Conservation (phyloP, 305 asterid species). For the Solanum hybrid region DNA sequence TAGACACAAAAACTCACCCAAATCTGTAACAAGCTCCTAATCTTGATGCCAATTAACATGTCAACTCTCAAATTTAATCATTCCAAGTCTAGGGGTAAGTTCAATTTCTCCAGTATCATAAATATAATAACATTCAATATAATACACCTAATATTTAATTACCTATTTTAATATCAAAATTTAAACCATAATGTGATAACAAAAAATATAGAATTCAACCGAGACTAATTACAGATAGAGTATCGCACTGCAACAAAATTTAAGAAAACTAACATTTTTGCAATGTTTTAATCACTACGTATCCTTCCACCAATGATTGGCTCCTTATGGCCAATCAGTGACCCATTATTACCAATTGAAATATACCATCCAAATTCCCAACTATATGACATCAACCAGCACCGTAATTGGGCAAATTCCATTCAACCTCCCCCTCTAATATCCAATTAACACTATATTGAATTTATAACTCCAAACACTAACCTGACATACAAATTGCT, state of each 20-base stretch:
- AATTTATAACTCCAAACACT: neutral
- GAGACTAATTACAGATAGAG: neutral
- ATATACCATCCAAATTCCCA: neutral
- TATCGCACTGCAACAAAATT: neutral
- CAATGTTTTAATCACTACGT: neutral
- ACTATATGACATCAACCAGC: no score
- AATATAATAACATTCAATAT: no score
- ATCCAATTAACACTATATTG: no score
- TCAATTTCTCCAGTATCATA: no score
- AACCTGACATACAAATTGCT: neutral
- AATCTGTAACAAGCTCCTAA: no score
- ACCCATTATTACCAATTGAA: neutral
- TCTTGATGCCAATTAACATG: no score
- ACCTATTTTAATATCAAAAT: no score
- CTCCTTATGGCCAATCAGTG: neutral
- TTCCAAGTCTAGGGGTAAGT: no score
- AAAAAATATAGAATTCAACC: neutral
- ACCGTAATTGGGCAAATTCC: neutral
- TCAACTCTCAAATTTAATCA: no score
- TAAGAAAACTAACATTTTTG: neutral
- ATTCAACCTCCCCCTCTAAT: neutral
- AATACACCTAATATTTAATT: no score
- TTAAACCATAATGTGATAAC: neutral
- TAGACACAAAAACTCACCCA: no score
- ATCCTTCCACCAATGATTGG: neutral